A percentile compares a stretch with the other conserved stretches of the same genome.
phyloP scores from a whole-genome alignment of 352 stramenopile species.

The Phytophthora sp. region DNA sequence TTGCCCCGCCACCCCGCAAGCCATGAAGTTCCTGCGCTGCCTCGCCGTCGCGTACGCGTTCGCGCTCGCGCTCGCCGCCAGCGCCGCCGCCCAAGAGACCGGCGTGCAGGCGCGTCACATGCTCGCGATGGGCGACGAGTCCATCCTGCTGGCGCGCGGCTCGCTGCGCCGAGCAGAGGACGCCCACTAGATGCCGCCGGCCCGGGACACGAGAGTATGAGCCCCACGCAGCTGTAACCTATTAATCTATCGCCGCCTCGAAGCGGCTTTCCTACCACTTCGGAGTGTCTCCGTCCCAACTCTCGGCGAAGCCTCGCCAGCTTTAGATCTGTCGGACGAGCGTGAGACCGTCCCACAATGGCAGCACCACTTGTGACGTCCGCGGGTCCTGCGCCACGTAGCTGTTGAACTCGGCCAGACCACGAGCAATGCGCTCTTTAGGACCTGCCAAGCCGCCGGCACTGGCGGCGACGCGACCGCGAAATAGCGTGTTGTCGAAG shows the following conservation, averaged over 20 bases:
- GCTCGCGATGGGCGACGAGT: conserved; percentile 35
- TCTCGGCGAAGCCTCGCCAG: too few species aligned
- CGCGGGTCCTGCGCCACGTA: conserved; percentile 79
- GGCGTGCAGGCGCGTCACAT: conserved; percentile 22
- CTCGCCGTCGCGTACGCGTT: conserved; percentile 2
- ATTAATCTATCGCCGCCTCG: conserved; percentile 16
- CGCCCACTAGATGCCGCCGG: background rate
- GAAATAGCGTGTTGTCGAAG: conserved; percentile 95
- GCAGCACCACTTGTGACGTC: conserved; percentile 85
- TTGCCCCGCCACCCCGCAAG: conserved; percentile 4
- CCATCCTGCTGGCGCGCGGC: conserved; percentile 19
- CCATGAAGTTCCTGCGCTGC: conserved; percentile 22
- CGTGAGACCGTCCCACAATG: conserved; percentile 92
- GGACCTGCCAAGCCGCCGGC: conserved; percentile 39
- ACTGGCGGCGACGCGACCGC: conserved; percentile 87
- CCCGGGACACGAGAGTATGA: conserved; percentile 1
- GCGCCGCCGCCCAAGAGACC: conserved; percentile 16
- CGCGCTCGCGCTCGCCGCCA: background rate
- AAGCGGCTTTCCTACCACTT: background rate
- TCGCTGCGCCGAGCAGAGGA: conserved; percentile 12
- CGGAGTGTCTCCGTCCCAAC: background rate
- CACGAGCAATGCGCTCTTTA: conserved; percentile 64
- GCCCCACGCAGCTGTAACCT: conserved; percentile 7
- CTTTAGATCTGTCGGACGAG: conserved; percentile 34
- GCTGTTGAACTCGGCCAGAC: conserved; percentile 91